These are phyloP conservation scores for Astrothelium subdiscretum DNA, from an alignment of 495 filamentous ascomycete species.

Conservation along the genomic window DNA sequence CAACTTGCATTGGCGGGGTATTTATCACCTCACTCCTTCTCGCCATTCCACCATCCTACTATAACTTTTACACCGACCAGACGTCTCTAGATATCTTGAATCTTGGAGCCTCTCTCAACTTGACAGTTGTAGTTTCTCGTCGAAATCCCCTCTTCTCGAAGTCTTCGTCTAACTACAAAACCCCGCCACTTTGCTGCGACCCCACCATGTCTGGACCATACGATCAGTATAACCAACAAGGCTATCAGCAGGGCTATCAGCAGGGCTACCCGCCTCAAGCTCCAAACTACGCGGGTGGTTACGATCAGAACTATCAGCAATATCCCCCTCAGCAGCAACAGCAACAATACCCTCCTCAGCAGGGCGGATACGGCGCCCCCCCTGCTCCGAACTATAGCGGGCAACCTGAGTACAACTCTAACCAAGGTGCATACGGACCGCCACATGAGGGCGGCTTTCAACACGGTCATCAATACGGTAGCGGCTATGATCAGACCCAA, in stretches of 20 bases:
- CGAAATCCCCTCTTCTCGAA: neutral
- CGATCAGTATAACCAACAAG: conserved; percentile 28
- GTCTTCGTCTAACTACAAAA: neutral
- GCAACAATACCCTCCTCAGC: conserved; percentile 17
- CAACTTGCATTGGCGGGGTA: neutral
- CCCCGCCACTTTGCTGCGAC: neutral
- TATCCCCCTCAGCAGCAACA: conserved; percentile 34
- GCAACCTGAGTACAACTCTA: conserved; percentile 22
- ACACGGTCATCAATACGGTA: conserved; percentile 27
- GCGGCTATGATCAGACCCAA: conserved; percentile 19
- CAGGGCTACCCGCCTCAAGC: conserved; percentile 25
- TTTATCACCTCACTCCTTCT: neutral
- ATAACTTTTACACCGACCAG: neutral
- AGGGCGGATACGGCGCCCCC: conserved; percentile 16
- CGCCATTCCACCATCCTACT: neutral
- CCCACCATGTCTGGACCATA: conserved; percentile 39
- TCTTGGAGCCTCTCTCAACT: neutral
- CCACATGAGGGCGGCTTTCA: conserved; percentile 38
- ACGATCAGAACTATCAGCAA: conserved; percentile 36
- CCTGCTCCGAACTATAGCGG: conserved; percentile 10
- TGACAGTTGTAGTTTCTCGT: neutral
- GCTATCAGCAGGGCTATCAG: conserved; percentile 28
- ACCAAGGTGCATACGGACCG: conserved; percentile 32
- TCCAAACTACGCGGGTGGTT: conserved; percentile 24
- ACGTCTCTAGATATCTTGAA: neutral